phyloP scores from a whole-genome alignment of 306 rosid species.

The Quercus robur region DNA sequence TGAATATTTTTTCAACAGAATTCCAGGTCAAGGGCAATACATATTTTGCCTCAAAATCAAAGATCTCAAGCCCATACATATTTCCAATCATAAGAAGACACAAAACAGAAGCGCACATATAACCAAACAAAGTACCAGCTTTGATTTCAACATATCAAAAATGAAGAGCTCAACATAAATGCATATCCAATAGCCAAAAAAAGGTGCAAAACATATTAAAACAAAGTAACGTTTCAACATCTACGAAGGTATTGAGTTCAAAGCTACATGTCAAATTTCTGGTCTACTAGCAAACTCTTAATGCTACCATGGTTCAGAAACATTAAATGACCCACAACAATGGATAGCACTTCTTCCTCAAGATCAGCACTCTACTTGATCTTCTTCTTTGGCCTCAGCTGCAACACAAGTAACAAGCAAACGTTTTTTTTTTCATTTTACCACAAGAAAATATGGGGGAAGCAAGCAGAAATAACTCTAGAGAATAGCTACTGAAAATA shows the following conservation, averaged over 20 bases:
- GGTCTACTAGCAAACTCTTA: slow-evolving; percentile 12
- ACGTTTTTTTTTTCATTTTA: too few relatives aligned
- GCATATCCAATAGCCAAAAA: slow-evolving; percentile 1
- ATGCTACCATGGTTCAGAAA: slow-evolving; percentile 10
- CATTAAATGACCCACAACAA: slow-evolving; percentile 21
- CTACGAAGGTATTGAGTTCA: background rate
- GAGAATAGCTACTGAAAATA: too few relatives aligned
- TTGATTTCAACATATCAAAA: slow-evolving; percentile 6
- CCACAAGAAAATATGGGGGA: background rate
- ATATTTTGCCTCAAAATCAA: too few relatives aligned
- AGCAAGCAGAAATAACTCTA: background rate
- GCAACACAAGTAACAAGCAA: slow-evolving; percentile 23
- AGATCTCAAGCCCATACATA: too few relatives aligned
- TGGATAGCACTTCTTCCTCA: background rate
- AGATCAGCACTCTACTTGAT: slow-evolving; percentile 62
- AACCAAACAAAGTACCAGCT: background rate
- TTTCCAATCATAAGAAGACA: too few relatives aligned
- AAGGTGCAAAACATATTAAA: background rate
- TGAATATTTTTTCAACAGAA: too few relatives aligned
- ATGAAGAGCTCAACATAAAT: slow-evolving; percentile 3
- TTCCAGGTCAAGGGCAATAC: too few relatives aligned
- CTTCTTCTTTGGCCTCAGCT: slow-evolving; percentile 99
- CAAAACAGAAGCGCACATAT: background rate
- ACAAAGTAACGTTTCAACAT: background rate
- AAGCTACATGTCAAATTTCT: slow-evolving; percentile 2